Evolutionary conservation across 495 filamentous ascomycete genomes (phyloP).

Genomic region (Talaromyces wortmannii): DNA sequence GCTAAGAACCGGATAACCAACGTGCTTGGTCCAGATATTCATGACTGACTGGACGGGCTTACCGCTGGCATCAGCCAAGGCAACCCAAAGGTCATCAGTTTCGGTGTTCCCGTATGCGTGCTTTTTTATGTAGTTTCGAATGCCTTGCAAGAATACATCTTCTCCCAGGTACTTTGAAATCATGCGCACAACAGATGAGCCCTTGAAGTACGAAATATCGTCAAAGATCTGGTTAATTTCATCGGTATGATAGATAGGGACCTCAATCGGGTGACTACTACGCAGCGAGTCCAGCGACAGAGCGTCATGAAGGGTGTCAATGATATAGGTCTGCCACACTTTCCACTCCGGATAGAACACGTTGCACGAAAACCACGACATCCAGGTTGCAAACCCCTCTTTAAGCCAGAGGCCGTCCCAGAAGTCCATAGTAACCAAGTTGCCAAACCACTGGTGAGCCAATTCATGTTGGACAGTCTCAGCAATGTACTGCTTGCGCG

Average conservation of each 20-base stretch:
- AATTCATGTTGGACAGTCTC: conserved; percentile 94
- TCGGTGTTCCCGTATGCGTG: conserved; percentile 71
- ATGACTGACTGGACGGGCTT: conserved; percentile 73
- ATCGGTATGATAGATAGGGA: conserved; percentile 87
- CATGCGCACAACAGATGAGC: conserved; percentile 93
- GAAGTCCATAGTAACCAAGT: conserved; percentile 98
- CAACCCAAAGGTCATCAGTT: conserved; percentile 86
- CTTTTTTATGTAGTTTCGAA: conserved; percentile 87
- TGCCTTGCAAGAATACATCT: conserved; percentile 82
- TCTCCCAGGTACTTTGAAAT: conserved; percentile 92
- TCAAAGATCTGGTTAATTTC: conserved; percentile 99
- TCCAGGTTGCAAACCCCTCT: conserved; percentile 96
- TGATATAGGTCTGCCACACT: conserved; percentile 90
- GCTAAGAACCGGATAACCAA: conserved; percentile 58
- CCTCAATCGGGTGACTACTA: conserved; percentile 94
- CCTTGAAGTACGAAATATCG: conserved; percentile 95
- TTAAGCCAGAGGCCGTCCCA: conserved; percentile 99
- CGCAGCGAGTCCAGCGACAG: conserved; percentile 82
- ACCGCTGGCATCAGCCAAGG: conserved; percentile 81
- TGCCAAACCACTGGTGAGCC: conserved; percentile 98
- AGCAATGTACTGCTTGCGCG: conserved; percentile 52
- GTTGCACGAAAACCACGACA: conserved; percentile 52
- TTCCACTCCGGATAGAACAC: conserved; percentile 96
- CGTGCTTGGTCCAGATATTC: conserved; percentile 63
- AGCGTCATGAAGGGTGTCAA: conserved; percentile 81